Evolutionary conservation across 1,139 yeast species (phyloP).

Genomic region (Kodamaea fungicola): DNA sequence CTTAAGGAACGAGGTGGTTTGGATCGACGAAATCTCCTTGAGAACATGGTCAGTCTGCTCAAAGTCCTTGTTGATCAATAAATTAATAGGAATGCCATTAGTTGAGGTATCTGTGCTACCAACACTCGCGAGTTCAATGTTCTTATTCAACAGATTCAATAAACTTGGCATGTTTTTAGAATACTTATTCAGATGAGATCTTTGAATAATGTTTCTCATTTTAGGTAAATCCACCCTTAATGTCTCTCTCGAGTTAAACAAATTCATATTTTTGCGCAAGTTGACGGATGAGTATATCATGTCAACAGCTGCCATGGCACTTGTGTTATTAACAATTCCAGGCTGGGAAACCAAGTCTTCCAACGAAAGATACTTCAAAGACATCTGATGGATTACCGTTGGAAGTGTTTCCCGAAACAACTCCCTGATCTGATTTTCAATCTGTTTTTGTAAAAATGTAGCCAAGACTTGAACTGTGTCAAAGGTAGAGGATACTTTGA

Average conservation of each 20-base stretch:
- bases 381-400: constrained; percentile 70
- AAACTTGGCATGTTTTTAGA: constrained; percentile 39
- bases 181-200: constrained; percentile 46
- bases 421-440: constrained; percentile 76
- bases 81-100: constrained; percentile 39
- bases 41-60: constrained; percentile 36
- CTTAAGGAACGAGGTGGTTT: constrained; percentile 37
- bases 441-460: constrained; percentile 73
- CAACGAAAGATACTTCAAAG: constrained; percentile 64
- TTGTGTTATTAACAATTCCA: constrained; percentile 24
- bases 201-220: constrained; percentile 53
- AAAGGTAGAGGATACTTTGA: constrained; percentile 79
- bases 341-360: constrained; percentile 21
- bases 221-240: constrained; percentile 63
- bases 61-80: constrained; percentile 25
- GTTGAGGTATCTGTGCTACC: constrained; percentile 8
- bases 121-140: constrained; percentile 8
- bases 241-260: constrained; percentile 77
- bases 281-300: constrained; percentile 35
- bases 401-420: constrained; percentile 84
- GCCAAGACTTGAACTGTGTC: constrained; percentile 84
- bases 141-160: constrained; percentile 30
- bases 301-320: constrained; percentile 35
- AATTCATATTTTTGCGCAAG: constrained; percentile 64
- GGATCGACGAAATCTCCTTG: constrained; percentile 46